These are phyloP conservation scores for Xerocomellus dryophilus DNA, from an alignment of 768 basidiomycete genomes.

Conservation along the genomic window DNA sequence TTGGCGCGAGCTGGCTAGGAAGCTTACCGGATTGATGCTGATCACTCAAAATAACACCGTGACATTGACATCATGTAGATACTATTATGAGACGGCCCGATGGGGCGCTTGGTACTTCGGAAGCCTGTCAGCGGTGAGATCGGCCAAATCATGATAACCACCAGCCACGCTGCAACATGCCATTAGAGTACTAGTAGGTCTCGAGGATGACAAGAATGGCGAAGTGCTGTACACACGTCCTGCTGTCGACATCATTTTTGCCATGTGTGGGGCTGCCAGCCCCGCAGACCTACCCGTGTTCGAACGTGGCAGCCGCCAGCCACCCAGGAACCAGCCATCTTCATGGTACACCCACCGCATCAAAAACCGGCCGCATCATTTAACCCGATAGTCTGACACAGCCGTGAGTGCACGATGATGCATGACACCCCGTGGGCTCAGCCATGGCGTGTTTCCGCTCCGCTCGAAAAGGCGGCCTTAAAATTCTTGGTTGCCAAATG, in stretches of 20 bases:
- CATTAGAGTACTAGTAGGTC: background rate
- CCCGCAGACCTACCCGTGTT: background rate
- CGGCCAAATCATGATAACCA: background rate
- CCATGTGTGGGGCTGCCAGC: constrained; percentile 4
- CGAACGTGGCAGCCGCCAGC: constrained; percentile 4
- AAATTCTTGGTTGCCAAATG: background rate
- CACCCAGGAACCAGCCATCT: constrained; percentile 22
- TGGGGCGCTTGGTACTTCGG: no score
- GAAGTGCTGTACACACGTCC: constrained; percentile 7
- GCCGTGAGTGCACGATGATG: constrained; percentile 8
- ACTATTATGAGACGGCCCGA: background rate
- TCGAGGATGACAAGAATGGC: background rate
- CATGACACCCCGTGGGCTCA: background rate
- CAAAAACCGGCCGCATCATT: constrained; percentile 21
- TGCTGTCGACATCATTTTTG: background rate
- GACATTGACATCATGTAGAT: background rate
- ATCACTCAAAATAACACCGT: background rate
- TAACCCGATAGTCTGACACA: constrained; percentile 10
- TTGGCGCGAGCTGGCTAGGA: background rate
- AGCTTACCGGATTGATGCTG: background rate
- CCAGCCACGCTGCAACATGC: background rate
- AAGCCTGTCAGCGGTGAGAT: background rate
- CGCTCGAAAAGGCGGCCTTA: constrained; percentile 20
- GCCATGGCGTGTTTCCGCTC: no score
- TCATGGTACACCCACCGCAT: background rate